Percentiles rank a stretch among this genome's conserved stretches.
phyloP scores from a whole-genome alignment of 2,329 filamentous ascomycete genomes.

The Colletotrichum magnum region DNA sequence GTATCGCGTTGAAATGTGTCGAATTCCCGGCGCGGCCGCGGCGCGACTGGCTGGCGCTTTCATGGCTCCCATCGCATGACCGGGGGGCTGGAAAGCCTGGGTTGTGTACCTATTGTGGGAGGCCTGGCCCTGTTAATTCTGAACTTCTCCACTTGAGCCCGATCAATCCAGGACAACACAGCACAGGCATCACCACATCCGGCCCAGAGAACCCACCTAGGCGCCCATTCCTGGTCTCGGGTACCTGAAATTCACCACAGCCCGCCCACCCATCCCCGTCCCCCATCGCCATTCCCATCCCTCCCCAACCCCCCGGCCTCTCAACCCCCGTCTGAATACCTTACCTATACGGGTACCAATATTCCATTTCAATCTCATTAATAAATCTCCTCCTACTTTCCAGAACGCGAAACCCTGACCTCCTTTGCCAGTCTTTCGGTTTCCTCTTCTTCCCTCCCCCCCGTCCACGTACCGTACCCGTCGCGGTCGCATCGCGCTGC shows the following conservation, averaged over 20 bases:
- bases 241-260: conserved; percentile 30
- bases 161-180: conserved; percentile 23
- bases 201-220: conserved; percentile 11
- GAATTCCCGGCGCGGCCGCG: conserved; percentile 16
- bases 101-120: no score
- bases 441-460: conserved; percentile 22
- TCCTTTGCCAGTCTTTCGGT: conserved; percentile 23
- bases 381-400: conserved; percentile 39
- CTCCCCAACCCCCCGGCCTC: conserved; percentile 2
- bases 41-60: conserved; percentile 28
- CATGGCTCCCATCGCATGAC: conserved; percentile 14
- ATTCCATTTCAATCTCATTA: conserved; percentile 34
- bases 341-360: conserved; percentile 1
- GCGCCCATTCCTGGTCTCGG: conserved; percentile 28
- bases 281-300: not conserved
- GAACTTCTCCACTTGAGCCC: conserved; percentile 33
- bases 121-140: conserved; percentile 11
- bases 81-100: conserved; percentile 8
- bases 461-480: conserved; percentile 8
- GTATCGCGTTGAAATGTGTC: not conserved
- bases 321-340: conserved; percentile 22
- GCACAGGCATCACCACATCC: conserved; percentile 10
- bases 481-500: conserved; percentile 18
- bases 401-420: conserved; percentile 15
- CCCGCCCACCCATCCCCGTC: conserved; percentile 12